Evolutionary conservation across 208 protist genomes (phyloP).

Genomic region (Sergeia podlipaevii): DNA sequence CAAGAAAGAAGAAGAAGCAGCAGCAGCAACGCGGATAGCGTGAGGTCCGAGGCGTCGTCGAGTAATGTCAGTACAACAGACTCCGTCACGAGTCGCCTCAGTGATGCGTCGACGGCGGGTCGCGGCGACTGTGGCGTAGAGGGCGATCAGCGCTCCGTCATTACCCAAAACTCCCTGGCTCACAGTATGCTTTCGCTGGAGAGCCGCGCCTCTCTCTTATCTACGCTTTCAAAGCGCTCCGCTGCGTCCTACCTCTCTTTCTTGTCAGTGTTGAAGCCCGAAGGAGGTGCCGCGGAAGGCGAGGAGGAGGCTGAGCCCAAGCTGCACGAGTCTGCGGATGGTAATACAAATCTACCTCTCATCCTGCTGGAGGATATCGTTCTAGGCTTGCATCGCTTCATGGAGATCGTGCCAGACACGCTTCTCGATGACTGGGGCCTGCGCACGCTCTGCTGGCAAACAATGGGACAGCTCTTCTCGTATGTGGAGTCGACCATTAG

Average conservation of each 20-base stretch:
- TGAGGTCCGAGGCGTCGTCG: no score
- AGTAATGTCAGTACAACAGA: no score
- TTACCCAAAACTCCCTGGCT: constrained; percentile 14
- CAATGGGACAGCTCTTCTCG: constrained; percentile 58
- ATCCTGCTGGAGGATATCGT: constrained; percentile 84
- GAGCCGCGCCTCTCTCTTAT: constrained; percentile 78
- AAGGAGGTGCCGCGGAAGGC: constrained; percentile 9
- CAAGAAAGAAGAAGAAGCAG: constrained; percentile 4
- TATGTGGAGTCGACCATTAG: constrained; percentile 28
- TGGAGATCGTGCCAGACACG: constrained; percentile 25
- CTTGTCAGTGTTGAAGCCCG: constrained; percentile 69
- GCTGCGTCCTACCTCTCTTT: constrained; percentile 74
- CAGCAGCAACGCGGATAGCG: constrained; percentile 4
- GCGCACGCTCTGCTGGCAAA: constrained; percentile 54
- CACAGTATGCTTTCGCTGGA: constrained; percentile 36
- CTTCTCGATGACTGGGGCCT: constrained; percentile 52
- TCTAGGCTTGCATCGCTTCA: constrained; percentile 57
- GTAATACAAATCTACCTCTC: constrained; percentile 85
- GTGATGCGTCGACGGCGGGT: no score
- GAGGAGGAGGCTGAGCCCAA: constrained; percentile 11
- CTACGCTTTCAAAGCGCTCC: constrained; percentile 68
- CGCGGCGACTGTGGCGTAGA: constrained; percentile 1
- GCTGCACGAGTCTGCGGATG: constrained; percentile 77
- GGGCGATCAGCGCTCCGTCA: not conserved
- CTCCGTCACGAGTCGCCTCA: no score